Evolutionary conservation across 805 yeast species (phyloP).

Genomic region (Kazachstania viticola): DNA sequence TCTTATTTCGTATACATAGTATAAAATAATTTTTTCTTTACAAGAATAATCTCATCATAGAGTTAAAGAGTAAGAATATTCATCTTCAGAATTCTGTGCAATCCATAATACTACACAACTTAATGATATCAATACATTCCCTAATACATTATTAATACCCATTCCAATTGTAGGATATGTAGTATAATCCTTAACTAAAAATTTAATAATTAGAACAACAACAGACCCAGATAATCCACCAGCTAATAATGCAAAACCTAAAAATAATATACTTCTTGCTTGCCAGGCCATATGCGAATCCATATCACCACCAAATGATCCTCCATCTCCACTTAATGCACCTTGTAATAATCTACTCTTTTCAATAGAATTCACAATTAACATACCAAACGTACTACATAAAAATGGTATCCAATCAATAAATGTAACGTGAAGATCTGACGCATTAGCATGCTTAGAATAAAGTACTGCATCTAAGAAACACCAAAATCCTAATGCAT

Average conservation of each 20-base stretch:
- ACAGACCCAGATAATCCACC: conserved; percentile 91
- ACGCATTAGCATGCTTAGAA: conserved; percentile 75
- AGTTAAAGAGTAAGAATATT: conserved; percentile 84
- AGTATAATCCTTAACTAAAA: conserved; percentile 59
- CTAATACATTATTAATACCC: conserved; percentile 83
- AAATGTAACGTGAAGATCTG: conserved; percentile 76
- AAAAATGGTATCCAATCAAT: conserved; percentile 94
- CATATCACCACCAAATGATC: conserved; percentile 22
- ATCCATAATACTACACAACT: conserved; percentile 88
- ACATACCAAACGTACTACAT: conserved; percentile 81
- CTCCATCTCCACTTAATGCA: conserved; percentile 28
- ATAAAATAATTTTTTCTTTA: too few relatives aligned
- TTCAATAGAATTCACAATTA: conserved; percentile 45
- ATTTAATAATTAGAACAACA: conserved; percentile 78
- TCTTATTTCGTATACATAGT: too few relatives aligned
- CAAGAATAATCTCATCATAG: conserved; percentile 34
- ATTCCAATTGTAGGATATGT: conserved; percentile 83
- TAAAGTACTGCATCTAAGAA: conserved; percentile 82
- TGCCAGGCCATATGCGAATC: conserved; percentile 71
- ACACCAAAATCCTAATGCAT: conserved; percentile 81
- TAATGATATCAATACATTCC: conserved; percentile 69
- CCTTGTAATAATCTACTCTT: conserved; percentile 31
- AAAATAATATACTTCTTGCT: conserved; percentile 77
- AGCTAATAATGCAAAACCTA: conserved; percentile 87
- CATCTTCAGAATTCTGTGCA: conserved; percentile 92